A percentile compares a stretch with the other conserved stretches of the same genome.
phyloP scores from a whole-genome alignment of 2,329 filamentous ascomycete genomes.

The Graphilbum sp. region DNA sequence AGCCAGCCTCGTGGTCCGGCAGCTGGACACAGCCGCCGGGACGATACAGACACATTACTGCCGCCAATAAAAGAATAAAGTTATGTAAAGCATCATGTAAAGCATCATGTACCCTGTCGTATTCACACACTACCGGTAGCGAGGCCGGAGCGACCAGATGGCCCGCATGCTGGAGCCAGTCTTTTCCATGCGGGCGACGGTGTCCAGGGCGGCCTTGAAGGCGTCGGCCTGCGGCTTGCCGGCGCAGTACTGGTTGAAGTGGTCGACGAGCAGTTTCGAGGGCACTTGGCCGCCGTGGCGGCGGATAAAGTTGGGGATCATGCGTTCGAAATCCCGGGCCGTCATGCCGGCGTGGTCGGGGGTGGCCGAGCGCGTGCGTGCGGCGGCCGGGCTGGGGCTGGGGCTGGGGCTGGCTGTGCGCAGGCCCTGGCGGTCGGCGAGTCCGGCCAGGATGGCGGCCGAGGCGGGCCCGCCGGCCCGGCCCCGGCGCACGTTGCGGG shows the following conservation, averaged over 20 bases:
- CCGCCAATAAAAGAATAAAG: conserved; percentile 4
- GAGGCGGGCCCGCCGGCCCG: conserved; percentile 33
- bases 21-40: no score
- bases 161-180: conserved; percentile 32
- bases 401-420: conserved; percentile 20
- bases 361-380: conserved; percentile 27
- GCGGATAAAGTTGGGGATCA: conserved; percentile 67
- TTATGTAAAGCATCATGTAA: no score
- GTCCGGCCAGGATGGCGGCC: conserved; percentile 35
- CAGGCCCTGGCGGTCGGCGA: conserved; percentile 40
- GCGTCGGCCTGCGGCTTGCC: conserved; percentile 52
- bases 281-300: conserved; percentile 63
- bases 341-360: conserved; percentile 19
- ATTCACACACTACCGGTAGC: conserved; percentile 11
- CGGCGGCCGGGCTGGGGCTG: no score
- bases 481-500: conserved; percentile 25
- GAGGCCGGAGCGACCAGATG: conserved; percentile 33
- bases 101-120: no score
- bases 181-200: conserved; percentile 57
- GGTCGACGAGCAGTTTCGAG: conserved; percentile 74
- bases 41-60: no score
- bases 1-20: no score
- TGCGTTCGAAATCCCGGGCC: conserved; percentile 46
- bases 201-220: conserved; percentile 67
- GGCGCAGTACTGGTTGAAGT: conserved; percentile 70